Conservation (phyloP, 768 basidiomycete genomes). For the Leucogyrophana mollusca region DNA sequence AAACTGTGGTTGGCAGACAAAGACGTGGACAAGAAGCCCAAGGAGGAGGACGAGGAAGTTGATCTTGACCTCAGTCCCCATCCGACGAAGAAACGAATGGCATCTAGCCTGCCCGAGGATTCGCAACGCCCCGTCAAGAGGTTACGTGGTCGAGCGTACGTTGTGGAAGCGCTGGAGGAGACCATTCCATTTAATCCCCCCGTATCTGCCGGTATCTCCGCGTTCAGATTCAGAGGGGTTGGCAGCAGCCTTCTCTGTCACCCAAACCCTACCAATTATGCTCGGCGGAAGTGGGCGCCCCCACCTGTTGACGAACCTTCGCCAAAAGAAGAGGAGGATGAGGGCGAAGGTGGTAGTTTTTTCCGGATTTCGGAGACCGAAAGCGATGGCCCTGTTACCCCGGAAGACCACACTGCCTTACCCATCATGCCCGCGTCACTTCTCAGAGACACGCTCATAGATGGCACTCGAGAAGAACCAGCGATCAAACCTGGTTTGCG, state of each 20-base stretch:
- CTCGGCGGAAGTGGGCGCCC: slow-evolving; percentile 55
- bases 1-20: slow-evolving; percentile 33
- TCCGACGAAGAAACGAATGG: slow-evolving; percentile 22
- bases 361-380: slow-evolving; percentile 45
- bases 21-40: slow-evolving; percentile 18
- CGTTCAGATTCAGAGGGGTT: slow-evolving; percentile 28
- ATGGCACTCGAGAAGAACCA: slow-evolving; percentile 2
- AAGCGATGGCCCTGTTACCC: slow-evolving; percentile 51
- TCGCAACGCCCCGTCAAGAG: slow-evolving; percentile 26
- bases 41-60: slow-evolving; percentile 11
- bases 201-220: slow-evolving; percentile 21
- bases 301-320: slow-evolving; percentile 34
- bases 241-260: slow-evolving; percentile 51
- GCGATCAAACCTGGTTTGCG: slow-evolving; percentile 1
- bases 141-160: slow-evolving; percentile 14
- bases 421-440: slow-evolving; percentile 35
- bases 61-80: slow-evolving; percentile 11
- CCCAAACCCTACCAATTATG: slow-evolving; percentile 62
- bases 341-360: slow-evolving; percentile 35
- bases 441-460: slow-evolving; percentile 15
- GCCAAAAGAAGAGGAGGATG: slow-evolving; percentile 28
- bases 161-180: slow-evolving; percentile 25
- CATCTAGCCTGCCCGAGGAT: slow-evolving; percentile 18
- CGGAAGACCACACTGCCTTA: slow-evolving; percentile 48
- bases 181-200: slow-evolving; percentile 19